Conservation (phyloP, 768 basidiomycete genomes). For the Leccinum ochraceum region DNA sequence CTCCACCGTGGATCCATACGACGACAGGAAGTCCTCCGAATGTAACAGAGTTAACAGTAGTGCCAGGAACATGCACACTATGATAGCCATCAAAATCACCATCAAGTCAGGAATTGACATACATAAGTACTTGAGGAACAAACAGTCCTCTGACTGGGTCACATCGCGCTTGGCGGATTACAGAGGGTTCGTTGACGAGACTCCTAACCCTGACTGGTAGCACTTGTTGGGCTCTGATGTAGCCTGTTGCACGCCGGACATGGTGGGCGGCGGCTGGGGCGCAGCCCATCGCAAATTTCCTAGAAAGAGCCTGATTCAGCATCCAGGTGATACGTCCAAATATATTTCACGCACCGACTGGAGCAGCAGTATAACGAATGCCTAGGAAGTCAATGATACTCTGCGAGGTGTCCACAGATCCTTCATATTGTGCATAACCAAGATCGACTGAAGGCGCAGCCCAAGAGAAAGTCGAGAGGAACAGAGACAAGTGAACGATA, state of each 20-base stretch:
- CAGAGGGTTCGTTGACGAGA: slow-evolving; percentile 30
- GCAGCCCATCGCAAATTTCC: slow-evolving; percentile 30
- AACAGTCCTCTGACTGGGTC: slow-evolving; percentile 30
- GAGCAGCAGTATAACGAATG: slow-evolving; percentile 29
- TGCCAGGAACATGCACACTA: slow-evolving; percentile 35
- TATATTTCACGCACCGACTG: slow-evolving; percentile 19
- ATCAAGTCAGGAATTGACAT: background rate
- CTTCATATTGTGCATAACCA: slow-evolving; percentile 32
- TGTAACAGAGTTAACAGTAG: background rate
- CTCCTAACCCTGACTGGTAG: slow-evolving; percentile 31
- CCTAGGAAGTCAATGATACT: slow-evolving; percentile 30
- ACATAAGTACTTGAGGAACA: slow-evolving; percentile 31
- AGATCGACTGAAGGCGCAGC: slow-evolving; percentile 18
- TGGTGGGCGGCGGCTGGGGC: slow-evolving; percentile 27
- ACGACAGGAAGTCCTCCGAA: slow-evolving; percentile 30
- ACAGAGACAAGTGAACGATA: slow-evolving; percentile 7
- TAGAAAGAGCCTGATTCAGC: slow-evolving; percentile 2
- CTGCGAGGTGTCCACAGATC: slow-evolving; percentile 13
- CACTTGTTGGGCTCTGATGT: slow-evolving; percentile 31
- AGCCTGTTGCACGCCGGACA: slow-evolving; percentile 30
- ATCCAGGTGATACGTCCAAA: background rate
- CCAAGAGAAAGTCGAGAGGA: background rate
- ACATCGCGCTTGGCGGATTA: slow-evolving; percentile 15
- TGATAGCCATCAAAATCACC: background rate
- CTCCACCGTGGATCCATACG: slow-evolving; percentile 39